A percentile compares a stretch with the other conserved stretches of the same genome.
These are phyloP conservation scores for Aspergillus egyptiacus DNA, from an alignment of 495 filamentous ascomycete genomes.

Conservation along the genomic window DNA sequence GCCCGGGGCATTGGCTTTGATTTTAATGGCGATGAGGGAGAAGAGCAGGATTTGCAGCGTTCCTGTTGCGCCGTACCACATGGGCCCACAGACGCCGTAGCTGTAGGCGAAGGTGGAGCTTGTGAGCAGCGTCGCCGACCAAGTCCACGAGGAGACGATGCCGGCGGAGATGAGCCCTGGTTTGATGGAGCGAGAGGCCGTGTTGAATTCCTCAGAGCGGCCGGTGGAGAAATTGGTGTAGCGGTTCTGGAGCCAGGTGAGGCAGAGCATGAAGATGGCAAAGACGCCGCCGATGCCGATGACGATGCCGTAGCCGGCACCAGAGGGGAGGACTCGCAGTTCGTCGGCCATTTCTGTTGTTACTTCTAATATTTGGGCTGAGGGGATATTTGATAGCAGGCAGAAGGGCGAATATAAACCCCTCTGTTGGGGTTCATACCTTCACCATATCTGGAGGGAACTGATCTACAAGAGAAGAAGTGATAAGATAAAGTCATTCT, in stretches of 20 bases:
- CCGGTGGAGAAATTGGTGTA: constrained; percentile 43
- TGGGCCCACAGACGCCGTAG: constrained; percentile 44
- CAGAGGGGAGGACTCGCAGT: constrained; percentile 26
- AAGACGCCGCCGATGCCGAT: constrained; percentile 45
- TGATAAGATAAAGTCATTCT: no score
- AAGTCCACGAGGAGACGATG: constrained; percentile 45
- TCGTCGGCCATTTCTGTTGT: no score
- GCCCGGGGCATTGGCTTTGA: constrained; percentile 35
- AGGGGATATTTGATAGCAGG: no score
- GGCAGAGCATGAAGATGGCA: constrained; percentile 37
- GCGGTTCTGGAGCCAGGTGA: constrained; percentile 38
- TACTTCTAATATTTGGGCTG: no score
- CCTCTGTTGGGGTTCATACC: no score
- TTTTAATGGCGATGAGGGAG: constrained; percentile 35
- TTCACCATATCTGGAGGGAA: no score
- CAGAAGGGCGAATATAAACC: no score
- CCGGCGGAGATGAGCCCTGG: constrained; percentile 45
- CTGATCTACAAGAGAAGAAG: no score
- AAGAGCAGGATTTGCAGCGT: constrained; percentile 43
- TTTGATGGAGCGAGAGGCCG: constrained; percentile 42
- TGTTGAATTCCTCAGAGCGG: constrained; percentile 45
- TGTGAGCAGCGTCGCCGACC: constrained; percentile 39
- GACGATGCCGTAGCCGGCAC: constrained; percentile 44
- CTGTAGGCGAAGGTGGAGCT: constrained; percentile 43
- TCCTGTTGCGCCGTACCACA: constrained; percentile 32